Evolutionary conservation across 352 stramenopile species (phyloP).

Genomic region (Phytophthora syringae): DNA sequence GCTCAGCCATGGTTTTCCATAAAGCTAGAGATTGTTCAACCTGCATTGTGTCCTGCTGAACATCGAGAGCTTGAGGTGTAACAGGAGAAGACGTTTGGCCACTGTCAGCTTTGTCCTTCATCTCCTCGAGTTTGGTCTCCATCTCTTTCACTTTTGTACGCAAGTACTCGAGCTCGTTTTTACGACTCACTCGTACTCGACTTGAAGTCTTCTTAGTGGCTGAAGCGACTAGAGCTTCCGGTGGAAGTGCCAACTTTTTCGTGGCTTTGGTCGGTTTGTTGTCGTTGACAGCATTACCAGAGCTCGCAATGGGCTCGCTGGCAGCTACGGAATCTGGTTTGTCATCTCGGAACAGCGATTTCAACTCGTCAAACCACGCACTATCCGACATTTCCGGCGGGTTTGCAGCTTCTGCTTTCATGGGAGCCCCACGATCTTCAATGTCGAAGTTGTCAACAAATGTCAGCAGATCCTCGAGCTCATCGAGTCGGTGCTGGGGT

Average conservation of each 20-base stretch:
- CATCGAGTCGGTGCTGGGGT: constrained; percentile 2
- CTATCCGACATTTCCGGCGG: background rate
- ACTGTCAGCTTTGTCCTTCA: constrained; percentile 23
- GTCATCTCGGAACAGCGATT: constrained; percentile 10
- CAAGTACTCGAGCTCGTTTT: constrained; percentile 34
- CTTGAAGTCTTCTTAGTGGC: background rate
- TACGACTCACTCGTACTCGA: constrained; percentile 18
- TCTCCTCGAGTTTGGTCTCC: constrained; percentile 27
- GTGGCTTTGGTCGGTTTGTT: background rate
- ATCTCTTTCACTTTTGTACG: constrained; percentile 38
- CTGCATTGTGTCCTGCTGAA: no score
- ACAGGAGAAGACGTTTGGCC: background rate
- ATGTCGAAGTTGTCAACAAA: constrained; percentile 11
- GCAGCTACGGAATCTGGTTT: background rate
- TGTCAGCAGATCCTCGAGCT: constrained; percentile 22
- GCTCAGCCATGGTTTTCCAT: constrained; percentile 46
- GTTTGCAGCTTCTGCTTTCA: background rate
- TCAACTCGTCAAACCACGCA: constrained; percentile 14
- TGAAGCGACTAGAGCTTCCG: background rate
- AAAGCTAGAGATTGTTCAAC: no score
- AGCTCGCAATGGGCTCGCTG: background rate
- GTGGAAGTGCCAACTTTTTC: background rate
- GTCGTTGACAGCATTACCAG: background rate
- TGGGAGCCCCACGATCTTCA: background rate
- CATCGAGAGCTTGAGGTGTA: background rate